Conservation (phyloP, 306 rosid species). For the Cicer pinnatifidum region DNA sequence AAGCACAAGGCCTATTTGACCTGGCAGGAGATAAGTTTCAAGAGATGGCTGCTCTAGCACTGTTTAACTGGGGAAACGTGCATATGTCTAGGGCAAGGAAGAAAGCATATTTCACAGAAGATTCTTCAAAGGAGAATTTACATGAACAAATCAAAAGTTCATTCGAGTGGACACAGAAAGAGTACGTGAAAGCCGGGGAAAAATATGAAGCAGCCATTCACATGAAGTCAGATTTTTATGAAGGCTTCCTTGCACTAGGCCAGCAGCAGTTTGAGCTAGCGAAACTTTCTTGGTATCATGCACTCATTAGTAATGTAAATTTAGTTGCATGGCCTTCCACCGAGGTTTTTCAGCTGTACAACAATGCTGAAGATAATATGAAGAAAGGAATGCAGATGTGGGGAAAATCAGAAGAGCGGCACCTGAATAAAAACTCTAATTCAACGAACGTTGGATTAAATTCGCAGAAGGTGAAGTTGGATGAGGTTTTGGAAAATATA, state of each 20-base stretch:
- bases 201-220: constrained; percentile 75
- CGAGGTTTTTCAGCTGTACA: constrained; percentile 71
- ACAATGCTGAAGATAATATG: constrained; percentile 79
- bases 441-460: constrained; percentile 40
- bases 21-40: constrained; percentile 80
- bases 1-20: constrained; percentile 81
- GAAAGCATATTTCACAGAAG: constrained; percentile 62
- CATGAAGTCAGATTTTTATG: constrained; percentile 78
- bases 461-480: constrained; percentile 59
- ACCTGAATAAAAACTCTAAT: background rate
- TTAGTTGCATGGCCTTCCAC: constrained; percentile 59
- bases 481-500: constrained; percentile 50
- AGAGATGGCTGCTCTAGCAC: constrained; percentile 90
- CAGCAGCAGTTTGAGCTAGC: constrained; percentile 83
- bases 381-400: constrained; percentile 81
- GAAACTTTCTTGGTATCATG: constrained; percentile 81
- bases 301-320: constrained; percentile 61
- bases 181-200: constrained; percentile 69
- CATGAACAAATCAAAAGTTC: constrained; percentile 57
- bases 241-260: constrained; percentile 82
- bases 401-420: constrained; percentile 63
- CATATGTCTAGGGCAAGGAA: constrained; percentile 83
- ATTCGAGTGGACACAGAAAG: constrained; percentile 72
- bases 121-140: constrained; percentile 58
- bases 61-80: constrained; percentile 97